phyloP scores from a whole-genome alignment of 257 asterid genomes.

The Gardenia jasminoides region DNA sequence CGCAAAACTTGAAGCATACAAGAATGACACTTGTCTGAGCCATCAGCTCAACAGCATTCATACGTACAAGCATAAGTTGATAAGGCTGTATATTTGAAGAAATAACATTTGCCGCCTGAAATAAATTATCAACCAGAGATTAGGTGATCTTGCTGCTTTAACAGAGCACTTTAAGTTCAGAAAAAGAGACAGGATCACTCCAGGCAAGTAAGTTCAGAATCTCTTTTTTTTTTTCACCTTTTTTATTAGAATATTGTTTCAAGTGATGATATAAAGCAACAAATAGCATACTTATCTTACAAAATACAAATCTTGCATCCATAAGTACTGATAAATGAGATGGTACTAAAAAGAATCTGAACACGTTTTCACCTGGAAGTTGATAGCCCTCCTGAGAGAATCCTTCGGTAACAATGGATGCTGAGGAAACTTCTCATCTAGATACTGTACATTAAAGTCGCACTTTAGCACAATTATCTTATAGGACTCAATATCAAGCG shows the following conservation, averaged over 20 bases:
- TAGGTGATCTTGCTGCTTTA: too few species aligned
- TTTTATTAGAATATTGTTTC: background rate
- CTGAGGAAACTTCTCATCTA: constrained; percentile 90
- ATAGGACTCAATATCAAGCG: background rate
- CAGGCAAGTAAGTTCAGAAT: background rate
- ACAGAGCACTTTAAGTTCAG: too few species aligned
- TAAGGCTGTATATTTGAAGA: constrained; percentile 34
- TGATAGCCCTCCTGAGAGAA: constrained; percentile 47
- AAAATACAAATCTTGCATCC: background rate
- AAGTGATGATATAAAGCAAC: background rate
- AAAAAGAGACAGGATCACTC: background rate
- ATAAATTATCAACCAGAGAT: background rate
- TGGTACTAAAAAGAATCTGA: too few species aligned
- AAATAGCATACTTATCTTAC: background rate
- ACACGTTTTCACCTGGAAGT: constrained; percentile 24
- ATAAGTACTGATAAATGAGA: background rate
- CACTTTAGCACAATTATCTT: background rate
- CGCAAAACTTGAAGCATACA: background rate
- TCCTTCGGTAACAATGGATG: constrained; percentile 78
- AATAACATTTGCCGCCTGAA: constrained; percentile 34
- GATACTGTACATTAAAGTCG: constrained; percentile 48
- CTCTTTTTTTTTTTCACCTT: background rate
- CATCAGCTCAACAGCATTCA: background rate
- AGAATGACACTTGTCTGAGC: background rate
- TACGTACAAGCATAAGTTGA: constrained; percentile 30